Conservation (phyloP, 164 flowering plant genomes). For the Piper longum region DNA sequence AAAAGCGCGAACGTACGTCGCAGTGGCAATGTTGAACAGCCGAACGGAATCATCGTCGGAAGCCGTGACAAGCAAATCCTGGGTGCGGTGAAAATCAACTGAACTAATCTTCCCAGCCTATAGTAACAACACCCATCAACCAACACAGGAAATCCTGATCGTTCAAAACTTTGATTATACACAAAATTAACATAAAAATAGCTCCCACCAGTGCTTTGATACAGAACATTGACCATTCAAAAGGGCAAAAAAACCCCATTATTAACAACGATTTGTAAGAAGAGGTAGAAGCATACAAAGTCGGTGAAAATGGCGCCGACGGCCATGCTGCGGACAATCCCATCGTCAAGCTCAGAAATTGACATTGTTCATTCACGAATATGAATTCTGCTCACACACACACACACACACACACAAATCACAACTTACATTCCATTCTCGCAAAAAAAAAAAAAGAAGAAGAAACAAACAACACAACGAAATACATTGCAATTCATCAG, state of each 20-base stretch:
- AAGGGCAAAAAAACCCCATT: too few species aligned
- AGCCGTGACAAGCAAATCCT: constrained; percentile 76
- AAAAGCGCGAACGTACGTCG: constrained; percentile 42
- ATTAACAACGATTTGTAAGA: not conserved
- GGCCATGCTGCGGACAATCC: constrained; percentile 69
- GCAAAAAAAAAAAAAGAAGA: too few species aligned
- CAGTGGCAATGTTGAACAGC: constrained; percentile 69
- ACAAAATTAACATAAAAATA: not conserved
- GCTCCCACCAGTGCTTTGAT: not conserved
- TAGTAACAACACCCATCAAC: not conserved
- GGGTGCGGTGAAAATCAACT: constrained; percentile 90
- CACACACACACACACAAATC: too few species aligned
- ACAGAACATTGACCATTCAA: not conserved
- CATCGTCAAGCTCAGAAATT: constrained; percentile 59
- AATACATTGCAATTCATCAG: too few species aligned
- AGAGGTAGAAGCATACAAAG: constrained; percentile 36
- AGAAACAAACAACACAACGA: too few species aligned
- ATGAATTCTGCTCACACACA: not conserved
- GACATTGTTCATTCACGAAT: constrained; percentile 9
- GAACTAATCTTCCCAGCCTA: constrained; percentile 83
- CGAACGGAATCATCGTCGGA: constrained; percentile 93
- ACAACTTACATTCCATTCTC: too few species aligned
- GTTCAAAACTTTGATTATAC: too few species aligned
- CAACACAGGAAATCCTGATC: too few species aligned
- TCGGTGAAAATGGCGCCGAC: constrained; percentile 88